These are phyloP conservation scores for Ophiostoma ips DNA, from an alignment of 2,329 filamentous ascomycete species.

Conservation along the genomic window DNA sequence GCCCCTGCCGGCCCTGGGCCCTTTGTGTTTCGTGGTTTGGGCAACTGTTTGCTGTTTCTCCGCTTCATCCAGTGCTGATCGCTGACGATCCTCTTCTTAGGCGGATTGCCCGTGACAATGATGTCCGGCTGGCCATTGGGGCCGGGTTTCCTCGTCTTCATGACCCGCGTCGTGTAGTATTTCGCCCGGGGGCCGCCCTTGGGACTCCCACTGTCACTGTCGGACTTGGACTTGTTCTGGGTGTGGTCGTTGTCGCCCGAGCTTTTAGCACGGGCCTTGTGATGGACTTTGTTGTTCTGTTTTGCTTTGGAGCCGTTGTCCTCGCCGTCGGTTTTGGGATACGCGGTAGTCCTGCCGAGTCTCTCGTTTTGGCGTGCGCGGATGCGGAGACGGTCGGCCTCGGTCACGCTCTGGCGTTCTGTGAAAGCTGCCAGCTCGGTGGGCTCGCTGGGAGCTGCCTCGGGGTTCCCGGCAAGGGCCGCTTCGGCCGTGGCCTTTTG, in stretches of 20 bases:
- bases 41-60: constrained; percentile 29
- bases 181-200: background rate
- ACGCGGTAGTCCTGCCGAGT: constrained; percentile 1
- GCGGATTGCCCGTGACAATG: constrained; percentile 32
- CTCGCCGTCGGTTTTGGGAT: constrained; percentile 14
- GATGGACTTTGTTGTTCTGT: background rate
- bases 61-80: constrained; percentile 75
- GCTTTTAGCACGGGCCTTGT: background rate
- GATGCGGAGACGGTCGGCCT: constrained; percentile 45
- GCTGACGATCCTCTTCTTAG: constrained; percentile 84
- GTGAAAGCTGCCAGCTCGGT: constrained; percentile 47
- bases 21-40: constrained; percentile 17
- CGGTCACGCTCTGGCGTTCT: constrained; percentile 47
- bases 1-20: background rate
- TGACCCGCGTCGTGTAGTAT: constrained; percentile 4
- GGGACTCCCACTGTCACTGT: constrained; percentile 8
- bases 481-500: constrained; percentile 63
- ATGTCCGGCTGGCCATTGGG: constrained; percentile 19
- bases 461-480: constrained; percentile 36
- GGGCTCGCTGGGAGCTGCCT: constrained; percentile 41
- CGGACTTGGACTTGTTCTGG: background rate
- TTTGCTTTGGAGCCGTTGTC: constrained; percentile 15
- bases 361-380: constrained; percentile 36
- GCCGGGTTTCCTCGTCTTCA: constrained; percentile 13
- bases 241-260: constrained; percentile 14